phyloP scores from a whole-genome alignment of 2,329 filamentous ascomycete species.

The Fusarium subglutinans region DNA sequence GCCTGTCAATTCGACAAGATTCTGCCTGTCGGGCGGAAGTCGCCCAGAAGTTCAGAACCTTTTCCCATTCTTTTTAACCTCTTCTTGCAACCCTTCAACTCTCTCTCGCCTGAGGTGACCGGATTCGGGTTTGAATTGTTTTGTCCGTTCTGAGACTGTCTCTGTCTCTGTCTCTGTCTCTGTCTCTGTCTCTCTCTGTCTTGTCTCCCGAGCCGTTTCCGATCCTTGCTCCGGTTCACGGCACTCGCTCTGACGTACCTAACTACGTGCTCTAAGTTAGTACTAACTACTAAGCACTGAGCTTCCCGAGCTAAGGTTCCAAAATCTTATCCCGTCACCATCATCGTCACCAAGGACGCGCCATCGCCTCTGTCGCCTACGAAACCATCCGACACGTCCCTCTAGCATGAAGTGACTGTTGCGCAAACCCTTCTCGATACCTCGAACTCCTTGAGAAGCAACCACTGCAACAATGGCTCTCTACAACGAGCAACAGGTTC shows the following conservation, averaged over 20 bases:
- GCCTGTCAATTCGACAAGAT: constrained; percentile 27
- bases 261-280: background rate
- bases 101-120: constrained; percentile 4
- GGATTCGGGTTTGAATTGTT: constrained; percentile 16
- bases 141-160: constrained; percentile 4
- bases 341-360: constrained; percentile 17
- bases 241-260: constrained; percentile 21
- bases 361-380: constrained; percentile 14
- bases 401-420: constrained; percentile 50
- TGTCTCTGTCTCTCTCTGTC: background rate
- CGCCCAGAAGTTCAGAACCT: constrained; percentile 12
- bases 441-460: constrained; percentile 10
- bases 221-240: constrained; percentile 12
- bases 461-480: constrained; percentile 42
- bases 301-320: constrained; percentile 26
- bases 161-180: background rate
- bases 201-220: constrained; percentile 12
- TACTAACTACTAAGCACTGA: background rate
- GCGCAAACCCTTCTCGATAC: constrained; percentile 54
- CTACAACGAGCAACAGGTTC: constrained; percentile 55
- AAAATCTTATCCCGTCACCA: constrained; percentile 10
- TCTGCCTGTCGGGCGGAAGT: constrained; percentile 33
- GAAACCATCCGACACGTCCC: constrained; percentile 7
- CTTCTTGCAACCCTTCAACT: background rate
- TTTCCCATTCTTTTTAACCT: background rate